phyloP scores from a whole-genome alignment of 768 basidiomycete species.

The Trametes coccinea region DNA sequence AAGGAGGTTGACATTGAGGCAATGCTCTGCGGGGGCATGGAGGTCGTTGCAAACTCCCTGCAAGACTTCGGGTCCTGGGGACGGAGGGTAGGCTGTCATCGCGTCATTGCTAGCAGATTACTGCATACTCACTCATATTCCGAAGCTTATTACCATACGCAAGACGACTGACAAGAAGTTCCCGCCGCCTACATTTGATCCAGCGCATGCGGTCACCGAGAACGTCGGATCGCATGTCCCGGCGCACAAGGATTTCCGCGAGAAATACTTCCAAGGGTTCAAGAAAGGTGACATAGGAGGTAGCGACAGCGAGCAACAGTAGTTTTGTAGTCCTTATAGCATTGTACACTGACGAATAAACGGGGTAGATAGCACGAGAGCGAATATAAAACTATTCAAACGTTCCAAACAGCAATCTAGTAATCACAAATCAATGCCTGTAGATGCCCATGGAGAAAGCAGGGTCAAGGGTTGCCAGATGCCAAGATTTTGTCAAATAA shows the following conservation, averaged over 20 bases:
- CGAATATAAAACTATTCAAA: no score
- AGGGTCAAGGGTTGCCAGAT: no score
- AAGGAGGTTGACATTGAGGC: conserved; percentile 80
- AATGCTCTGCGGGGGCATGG: conserved; percentile 85
- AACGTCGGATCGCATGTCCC: conserved; percentile 49
- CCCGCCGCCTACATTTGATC: conserved; percentile 57
- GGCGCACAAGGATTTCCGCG: conserved; percentile 86
- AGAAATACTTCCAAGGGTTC: conserved; percentile 87
- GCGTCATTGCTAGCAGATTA: background rate
- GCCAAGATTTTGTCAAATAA: no score
- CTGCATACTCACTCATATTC: background rate
- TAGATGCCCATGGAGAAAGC: no score
- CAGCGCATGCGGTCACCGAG: conserved; percentile 24
- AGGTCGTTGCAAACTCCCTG: conserved; percentile 81
- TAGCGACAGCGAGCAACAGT: background rate
- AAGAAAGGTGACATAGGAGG: conserved; percentile 37
- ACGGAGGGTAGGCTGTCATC: conserved; percentile 61
- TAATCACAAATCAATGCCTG: no score
- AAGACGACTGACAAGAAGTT: conserved; percentile 54
- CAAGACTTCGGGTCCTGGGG: conserved; percentile 98
- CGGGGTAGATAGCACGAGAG: no score
- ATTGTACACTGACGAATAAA: no score
- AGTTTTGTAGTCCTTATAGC: background rate
- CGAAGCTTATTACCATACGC: conserved; percentile 85
- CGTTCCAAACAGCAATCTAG: no score